A percentile compares a stretch with the other conserved stretches of the same genome.
phyloP scores from a whole-genome alignment of 2,329 filamentous ascomycete genomes.

The Leptographium flavum region DNA sequence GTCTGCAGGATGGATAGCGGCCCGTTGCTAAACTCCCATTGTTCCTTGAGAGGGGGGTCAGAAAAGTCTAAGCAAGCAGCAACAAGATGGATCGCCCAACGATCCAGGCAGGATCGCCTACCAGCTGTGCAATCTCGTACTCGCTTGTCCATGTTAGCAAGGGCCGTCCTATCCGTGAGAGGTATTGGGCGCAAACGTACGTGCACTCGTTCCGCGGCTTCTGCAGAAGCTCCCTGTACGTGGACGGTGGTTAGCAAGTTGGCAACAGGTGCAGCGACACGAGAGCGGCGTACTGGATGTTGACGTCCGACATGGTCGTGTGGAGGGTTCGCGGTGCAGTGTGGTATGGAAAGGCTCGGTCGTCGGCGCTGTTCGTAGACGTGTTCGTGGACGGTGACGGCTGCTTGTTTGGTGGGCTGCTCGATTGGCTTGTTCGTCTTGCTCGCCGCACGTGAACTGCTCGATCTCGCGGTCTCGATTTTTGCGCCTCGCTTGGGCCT shows the following conservation, averaged over 20 bases:
- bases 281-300: conserved; percentile 9
- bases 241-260: not conserved
- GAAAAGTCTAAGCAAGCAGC: not conserved
- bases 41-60: conserved; percentile 22
- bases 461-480: no score
- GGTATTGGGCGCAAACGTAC: not conserved
- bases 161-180: not conserved
- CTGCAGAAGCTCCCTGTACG: conserved; percentile 10
- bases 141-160: conserved; percentile 39
- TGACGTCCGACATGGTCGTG: conserved; percentile 9
- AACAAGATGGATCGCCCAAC: not conserved
- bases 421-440: not conserved
- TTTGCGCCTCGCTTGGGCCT: no score
- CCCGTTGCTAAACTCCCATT: conserved; percentile 36
- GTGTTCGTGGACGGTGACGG: no score
- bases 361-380: no score
- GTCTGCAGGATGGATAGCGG: conserved; percentile 86
- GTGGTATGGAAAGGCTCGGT: no score
- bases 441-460: no score
- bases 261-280: not conserved
- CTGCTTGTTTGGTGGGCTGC: not conserved
- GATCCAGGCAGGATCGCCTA: conserved; percentile 8
- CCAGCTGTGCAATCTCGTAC: conserved; percentile 70
- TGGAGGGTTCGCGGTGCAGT: not conserved
- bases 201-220: conserved; percentile 13